Evolutionary conservation across 2,329 filamentous ascomycete species (phyloP), one percentile per base, ranked within the genome.

Genomic region (Nemania abortiva): DNA sequence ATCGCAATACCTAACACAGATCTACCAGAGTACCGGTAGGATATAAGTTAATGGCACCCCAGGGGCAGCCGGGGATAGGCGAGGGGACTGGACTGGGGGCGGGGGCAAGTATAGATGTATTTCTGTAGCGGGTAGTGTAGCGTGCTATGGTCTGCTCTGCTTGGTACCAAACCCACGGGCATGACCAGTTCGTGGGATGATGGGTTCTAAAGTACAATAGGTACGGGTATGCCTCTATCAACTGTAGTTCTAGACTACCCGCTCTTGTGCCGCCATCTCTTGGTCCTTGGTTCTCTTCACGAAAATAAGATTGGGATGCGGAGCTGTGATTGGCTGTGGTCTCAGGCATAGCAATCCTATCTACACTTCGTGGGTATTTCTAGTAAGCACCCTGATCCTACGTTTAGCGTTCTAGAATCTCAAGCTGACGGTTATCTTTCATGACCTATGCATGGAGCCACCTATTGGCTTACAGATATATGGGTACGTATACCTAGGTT

Each of bases 361-460:
- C 24, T 55, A 29, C 52, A 55, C 52, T 31, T 15, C 27, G 29
- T 37, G 27, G 11, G 18, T 55, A 27, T 20, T 20, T 31, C 52
- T 55, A 55, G 52, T 37, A 37, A 55, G 52, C 52, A 54, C 15
- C 52, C 15, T 31, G 15, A 20, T 20, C 52, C 24, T 9, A 6
- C n/a, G 10, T 27, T 24, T n/a, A 42, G 59, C 55, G 50, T 66
- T 69, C 67, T 69, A 69, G 67, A 67, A 69, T 64, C 63, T 56
- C 29, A 10, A 67, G 67, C 67, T 64, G 63, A 67, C 7, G 20
- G 20, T 56, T 59, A 63, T 63, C 55, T 60, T 37, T 54, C 50
- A 27, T 34, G 39, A 22, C 7, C 18, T 47, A 47, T 20, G 42
- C 18, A 42, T 47, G 15, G 42, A 20, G 42, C 42, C n/a, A 47